A percentile compares a stretch with the other conserved stretches of the same genome.
These are phyloP conservation scores for Vigna mungo DNA, from an alignment of 306 rosid genomes.

Conservation along the genomic window DNA sequence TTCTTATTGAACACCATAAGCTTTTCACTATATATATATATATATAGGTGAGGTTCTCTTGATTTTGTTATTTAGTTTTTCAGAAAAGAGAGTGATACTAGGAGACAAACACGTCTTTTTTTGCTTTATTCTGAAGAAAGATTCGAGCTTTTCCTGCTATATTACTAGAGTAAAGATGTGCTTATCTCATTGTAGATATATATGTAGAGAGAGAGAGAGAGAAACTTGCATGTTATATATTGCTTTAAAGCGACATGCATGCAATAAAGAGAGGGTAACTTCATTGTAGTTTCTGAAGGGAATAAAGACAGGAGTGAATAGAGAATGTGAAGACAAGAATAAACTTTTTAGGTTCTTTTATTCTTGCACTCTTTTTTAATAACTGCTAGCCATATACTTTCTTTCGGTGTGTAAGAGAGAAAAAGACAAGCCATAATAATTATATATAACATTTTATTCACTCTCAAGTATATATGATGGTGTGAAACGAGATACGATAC, in stretches of 20 bases:
- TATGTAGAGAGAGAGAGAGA: slow-evolving; percentile 39
- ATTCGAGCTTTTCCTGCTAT: slow-evolving; percentile 66
- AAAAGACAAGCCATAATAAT: slow-evolving; percentile 16
- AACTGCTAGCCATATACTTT: slow-evolving; percentile 10
- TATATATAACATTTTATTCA: slow-evolving; percentile 2
- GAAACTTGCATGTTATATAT: slow-evolving; percentile 61
- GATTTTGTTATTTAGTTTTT: slow-evolving; percentile 24
- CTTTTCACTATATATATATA: slow-evolving; percentile 39
- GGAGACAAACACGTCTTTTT: slow-evolving; percentile 61
- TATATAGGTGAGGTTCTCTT: slow-evolving; percentile 36
- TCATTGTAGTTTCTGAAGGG: slow-evolving; percentile 68
- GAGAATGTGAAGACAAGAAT: slow-evolving; percentile 80
- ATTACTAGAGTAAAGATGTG: slow-evolving; percentile 46
- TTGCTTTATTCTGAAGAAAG: slow-evolving; percentile 71
- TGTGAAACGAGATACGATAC: slow-evolving; percentile 25
- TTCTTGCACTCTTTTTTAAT: slow-evolving; percentile 36
- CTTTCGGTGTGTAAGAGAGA: background rate
- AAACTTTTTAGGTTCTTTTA: slow-evolving; percentile 66
- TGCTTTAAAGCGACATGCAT: slow-evolving; percentile 70
- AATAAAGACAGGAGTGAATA: slow-evolving; percentile 55
- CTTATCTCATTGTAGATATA: slow-evolving; percentile 44
- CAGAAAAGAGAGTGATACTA: slow-evolving; percentile 40
- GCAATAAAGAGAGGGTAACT: slow-evolving; percentile 59
- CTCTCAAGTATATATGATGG: slow-evolving; percentile 11
- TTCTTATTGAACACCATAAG: slow-evolving; percentile 37